Evolutionary conservation across 768 basidiomycete genomes (phyloP), one percentile per base, ranked within the genome.

Genomic region (Nevesoporus exiguus): DNA sequence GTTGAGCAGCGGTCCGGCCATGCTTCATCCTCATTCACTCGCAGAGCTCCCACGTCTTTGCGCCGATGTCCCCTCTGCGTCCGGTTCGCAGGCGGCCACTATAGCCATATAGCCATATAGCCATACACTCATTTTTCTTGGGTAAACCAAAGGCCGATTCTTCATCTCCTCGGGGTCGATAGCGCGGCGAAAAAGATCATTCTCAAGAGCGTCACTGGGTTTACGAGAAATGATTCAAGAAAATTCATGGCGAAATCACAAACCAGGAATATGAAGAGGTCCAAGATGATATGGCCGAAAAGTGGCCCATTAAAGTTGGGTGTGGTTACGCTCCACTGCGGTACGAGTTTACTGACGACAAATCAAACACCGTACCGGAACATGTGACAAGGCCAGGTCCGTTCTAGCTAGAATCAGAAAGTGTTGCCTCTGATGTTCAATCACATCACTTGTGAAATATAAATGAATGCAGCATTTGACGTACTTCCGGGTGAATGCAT

Each of bases 81-180:
- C 56, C 27, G 57, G 39, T 30, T 70, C 61, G 14, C 47, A 50
- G 1, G 70, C 69, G 7, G 59, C 55, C 7, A 53, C 57, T 68
- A 70, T 70, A 7, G 64, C 69, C 36, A 36, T 58, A 43, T 66
- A 66, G 57, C 71, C 70, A 30, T 71, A 64, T n/a, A n/a, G n/a
- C n/a, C n/a, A n/a, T n/a, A n/a, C 7, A 33, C 41, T 70, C 70
- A 70, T 42, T 71, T 66, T 47, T 70, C 69, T 70, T 70, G 70
- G 68, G 68, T 30, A 71, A 52, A 27, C 66, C 70, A 58, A 64
- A 63, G 4, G 42, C 17, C 9, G 51, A 0, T 54, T 56, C 10
- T 66, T 70, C 49, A 70, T 57, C 47, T 66, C 64, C 51, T 67
- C 62, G 25, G 70, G 64, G n/a, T 70, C 60, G 21, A 66, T 56